phyloP scores from a whole-genome alignment of 2,329 filamentous ascomycete genomes.

The Fusarium concolor region DNA sequence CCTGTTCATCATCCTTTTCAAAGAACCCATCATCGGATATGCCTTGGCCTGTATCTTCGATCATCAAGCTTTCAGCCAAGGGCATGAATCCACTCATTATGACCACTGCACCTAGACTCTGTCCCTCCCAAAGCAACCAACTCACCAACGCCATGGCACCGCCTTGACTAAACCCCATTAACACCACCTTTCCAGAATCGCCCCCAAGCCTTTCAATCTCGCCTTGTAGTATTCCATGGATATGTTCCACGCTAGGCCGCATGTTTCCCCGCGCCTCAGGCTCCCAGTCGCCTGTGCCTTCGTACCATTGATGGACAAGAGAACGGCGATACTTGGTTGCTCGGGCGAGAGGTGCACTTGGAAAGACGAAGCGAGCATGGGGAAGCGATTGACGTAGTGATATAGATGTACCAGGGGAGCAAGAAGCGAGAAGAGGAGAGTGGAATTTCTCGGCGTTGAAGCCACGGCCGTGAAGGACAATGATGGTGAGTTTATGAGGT shows the following conservation, averaged over 20 bases:
- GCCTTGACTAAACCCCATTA: slow-evolving; percentile 67
- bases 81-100: slow-evolving; percentile 62
- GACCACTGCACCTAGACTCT: slow-evolving; percentile 52
- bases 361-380: slow-evolving; percentile 62
- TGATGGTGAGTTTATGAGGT: slow-evolving; percentile 58
- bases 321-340: slow-evolving; percentile 50
- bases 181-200: slow-evolving; percentile 54
- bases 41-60: not conserved
- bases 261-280: slow-evolving; percentile 51
- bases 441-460: slow-evolving; percentile 56
- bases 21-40: slow-evolving; percentile 35
- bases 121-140: slow-evolving; percentile 58
- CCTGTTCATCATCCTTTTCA: slow-evolving; percentile 18
- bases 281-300: slow-evolving; percentile 53
- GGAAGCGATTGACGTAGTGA: slow-evolving; percentile 53
- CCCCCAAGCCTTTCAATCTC: slow-evolving; percentile 53
- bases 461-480: slow-evolving; percentile 64
- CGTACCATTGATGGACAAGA: slow-evolving; percentile 52
- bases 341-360: slow-evolving; percentile 56
- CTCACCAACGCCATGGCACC: slow-evolving; percentile 60
- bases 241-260: slow-evolving; percentile 54
- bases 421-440: slow-evolving; percentile 51
- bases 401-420: not conserved
- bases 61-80: slow-evolving; percentile 50
- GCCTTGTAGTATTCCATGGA: slow-evolving; percentile 53